A percentile compares a stretch with the other conserved stretches of the same genome.
Conservation (phyloP, 2,329 filamentous ascomycete species). For the Sclerotiophoma versabilis region DNA sequence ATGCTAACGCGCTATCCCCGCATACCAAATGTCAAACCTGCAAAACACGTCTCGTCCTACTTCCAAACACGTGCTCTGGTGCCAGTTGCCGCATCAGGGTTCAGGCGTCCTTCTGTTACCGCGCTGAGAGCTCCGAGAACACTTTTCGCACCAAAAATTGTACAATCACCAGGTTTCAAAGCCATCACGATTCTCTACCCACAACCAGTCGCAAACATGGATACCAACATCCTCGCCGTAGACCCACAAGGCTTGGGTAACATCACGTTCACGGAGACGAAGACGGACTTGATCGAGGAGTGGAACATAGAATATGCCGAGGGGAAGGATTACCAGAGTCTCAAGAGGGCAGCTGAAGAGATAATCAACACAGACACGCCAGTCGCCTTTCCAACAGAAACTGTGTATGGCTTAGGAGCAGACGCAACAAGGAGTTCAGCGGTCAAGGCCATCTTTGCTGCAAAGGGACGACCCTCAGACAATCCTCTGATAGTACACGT, state of each 20-base stretch:
- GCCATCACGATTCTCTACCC: slow-evolving; percentile 4
- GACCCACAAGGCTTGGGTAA: slow-evolving; percentile 51
- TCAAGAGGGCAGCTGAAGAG: slow-evolving; percentile 71
- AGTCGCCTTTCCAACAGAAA: slow-evolving; percentile 96
- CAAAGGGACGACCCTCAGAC: slow-evolving; percentile 89
- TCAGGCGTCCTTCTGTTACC: slow-evolving; percentile 22
- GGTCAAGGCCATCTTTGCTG: slow-evolving; percentile 89
- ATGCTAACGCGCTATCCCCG: slow-evolving; percentile 41
- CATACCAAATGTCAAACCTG: slow-evolving; percentile 46
- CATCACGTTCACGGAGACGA: slow-evolving; percentile 37
- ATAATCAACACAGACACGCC: slow-evolving; percentile 73
- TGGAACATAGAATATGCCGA: slow-evolving; percentile 44
- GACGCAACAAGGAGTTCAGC: slow-evolving; percentile 86
- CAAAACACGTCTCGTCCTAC: slow-evolving; percentile 17
- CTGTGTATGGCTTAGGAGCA: slow-evolving; percentile 95
- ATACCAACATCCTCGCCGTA: slow-evolving; percentile 51
- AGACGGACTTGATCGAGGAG: slow-evolving; percentile 46
- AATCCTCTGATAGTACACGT: slow-evolving; percentile 96
- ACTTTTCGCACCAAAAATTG: slow-evolving; percentile 1
- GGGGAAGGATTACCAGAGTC: slow-evolving; percentile 57
- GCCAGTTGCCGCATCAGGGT: slow-evolving; percentile 32
- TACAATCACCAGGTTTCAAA: not conserved
- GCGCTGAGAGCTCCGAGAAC: slow-evolving; percentile 31
- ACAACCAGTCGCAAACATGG: slow-evolving; percentile 28
- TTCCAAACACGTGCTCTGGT: slow-evolving; percentile 33